Evolutionary conservation across 2,329 filamentous ascomycete genomes (phyloP), one percentile per base, ranked within the genome.

Genomic region (Neofusicoccum laricinum): DNA sequence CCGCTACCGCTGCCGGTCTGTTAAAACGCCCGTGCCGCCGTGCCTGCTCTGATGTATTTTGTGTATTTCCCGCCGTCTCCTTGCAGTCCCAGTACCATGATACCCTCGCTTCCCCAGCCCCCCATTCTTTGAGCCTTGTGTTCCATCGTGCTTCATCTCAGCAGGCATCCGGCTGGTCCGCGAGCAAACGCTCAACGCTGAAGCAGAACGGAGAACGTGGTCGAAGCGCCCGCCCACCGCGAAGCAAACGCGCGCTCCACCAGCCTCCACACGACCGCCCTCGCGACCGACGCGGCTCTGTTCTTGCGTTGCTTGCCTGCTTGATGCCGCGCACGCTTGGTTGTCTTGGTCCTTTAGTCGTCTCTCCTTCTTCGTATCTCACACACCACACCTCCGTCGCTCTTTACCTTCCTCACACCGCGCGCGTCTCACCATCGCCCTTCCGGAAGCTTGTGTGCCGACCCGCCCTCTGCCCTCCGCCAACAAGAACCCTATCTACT

Each of bases 61-160:
- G 17, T 38, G 25, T 46, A 46, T 46, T 59, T 46, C 25, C 25
- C 7, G 25, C 36, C 43, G 43, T 49, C 40, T 36, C 58, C 58
- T 61, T 61, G 58, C 58, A 61, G 58, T 49, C 41, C 55, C 55
- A 34, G 41, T 59, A 59, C 55, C 43, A 61, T 61, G 58, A 61
- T 50, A 50, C 58, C 46, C 45, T 61, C 58, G 58, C 58, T 61
- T 49, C 58, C 32, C 58, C 58, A 41, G 58, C 58, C 58, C 58
- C 58, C 32, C 58, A 50, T 61, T 61, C 58, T 61, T 48, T 61
- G 58, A 61, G 43, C 34, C 36, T 50, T 50, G 46, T 40, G 41
- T 48, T 36, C 57, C 57, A 48, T 49, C 41, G 40, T 61, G 58
- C 58, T 40, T 61, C 46, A 61, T 50, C 58, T 61, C 14, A 30